Percentiles rank a stretch among this genome's conserved stretches.
Evolutionary conservation across 169 alveolate genomes (phyloP).

Genomic region (Sarcocystis neurona): DNA sequence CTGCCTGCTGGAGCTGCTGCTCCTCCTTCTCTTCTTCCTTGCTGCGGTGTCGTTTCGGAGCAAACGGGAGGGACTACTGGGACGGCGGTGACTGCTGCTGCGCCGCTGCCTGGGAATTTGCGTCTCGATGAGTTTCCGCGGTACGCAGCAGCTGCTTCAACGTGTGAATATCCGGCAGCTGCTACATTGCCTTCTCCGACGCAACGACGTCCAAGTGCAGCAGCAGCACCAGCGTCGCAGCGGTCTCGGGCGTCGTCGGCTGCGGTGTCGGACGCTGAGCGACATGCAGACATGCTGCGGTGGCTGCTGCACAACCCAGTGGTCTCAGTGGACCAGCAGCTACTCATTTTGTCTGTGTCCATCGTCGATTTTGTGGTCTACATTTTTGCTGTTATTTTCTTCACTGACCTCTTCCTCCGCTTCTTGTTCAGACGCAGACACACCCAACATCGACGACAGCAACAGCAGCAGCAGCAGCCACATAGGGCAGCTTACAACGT

Average conservation of each 20-base stretch:
- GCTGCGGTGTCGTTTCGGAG: too few relatives aligned
- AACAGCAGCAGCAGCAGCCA: background rate
- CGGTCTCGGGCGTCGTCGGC: background rate
- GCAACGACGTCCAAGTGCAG: background rate
- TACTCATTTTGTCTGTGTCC: conserved; percentile 23
- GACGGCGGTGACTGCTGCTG: too few relatives aligned
- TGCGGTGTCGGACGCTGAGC: conserved; percentile 11
- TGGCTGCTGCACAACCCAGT: conserved; percentile 11
- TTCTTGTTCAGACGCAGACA: background rate
- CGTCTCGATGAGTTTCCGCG: too few relatives aligned
- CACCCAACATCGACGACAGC: too few relatives aligned
- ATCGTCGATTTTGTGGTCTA: conserved; percentile 23
- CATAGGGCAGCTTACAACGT: background rate
- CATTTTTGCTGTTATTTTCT: conserved; percentile 18
- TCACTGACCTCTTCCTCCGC: conserved; percentile 40
- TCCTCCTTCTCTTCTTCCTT: too few relatives aligned
- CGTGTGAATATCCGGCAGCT: too few relatives aligned
- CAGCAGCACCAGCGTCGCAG: background rate
- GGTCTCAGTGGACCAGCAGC: conserved; percentile 49
- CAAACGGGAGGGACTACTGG: too few relatives aligned
- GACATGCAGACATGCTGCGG: conserved; percentile 23
- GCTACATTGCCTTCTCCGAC: background rate
- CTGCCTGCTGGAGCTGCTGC: too few relatives aligned
- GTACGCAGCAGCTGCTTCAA: too few relatives aligned
- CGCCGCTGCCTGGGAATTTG: background rate